Conservation (phyloP, 345 rosid species). For the Ceriops tagal region DNA sequence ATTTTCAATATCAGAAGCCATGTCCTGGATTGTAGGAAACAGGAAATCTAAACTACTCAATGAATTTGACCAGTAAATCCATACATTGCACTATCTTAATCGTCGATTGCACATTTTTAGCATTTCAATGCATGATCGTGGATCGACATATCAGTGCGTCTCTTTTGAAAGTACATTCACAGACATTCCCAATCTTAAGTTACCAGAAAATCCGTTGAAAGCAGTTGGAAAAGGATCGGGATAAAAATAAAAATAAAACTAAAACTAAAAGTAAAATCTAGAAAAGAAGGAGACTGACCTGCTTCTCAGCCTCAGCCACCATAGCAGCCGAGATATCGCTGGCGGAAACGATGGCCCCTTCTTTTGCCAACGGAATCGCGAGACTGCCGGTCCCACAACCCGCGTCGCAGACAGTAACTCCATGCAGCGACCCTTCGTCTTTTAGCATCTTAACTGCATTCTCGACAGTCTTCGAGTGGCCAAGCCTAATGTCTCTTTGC, state of each 20-base stretch:
- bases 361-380: constrained; percentile 75
- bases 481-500: constrained; percentile 73
- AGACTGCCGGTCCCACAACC: constrained; percentile 88
- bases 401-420: constrained; percentile 85
- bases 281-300: constrained; percentile 32
- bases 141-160: too few species aligned
- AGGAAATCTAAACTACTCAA: too few species aligned
- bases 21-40: too few species aligned
- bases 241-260: too few species aligned
- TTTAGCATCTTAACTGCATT: constrained; percentile 63
- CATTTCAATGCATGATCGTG: too few species aligned
- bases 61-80: too few species aligned
- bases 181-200: too few species aligned
- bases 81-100: too few species aligned
- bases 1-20: too few species aligned
- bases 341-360: constrained; percentile 81
- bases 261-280: background rate
- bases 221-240: background rate
- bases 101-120: too few species aligned
- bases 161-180: too few species aligned
- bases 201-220: background rate
- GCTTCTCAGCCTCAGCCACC: constrained; percentile 85
- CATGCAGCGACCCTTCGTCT: constrained; percentile 66
- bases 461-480: constrained; percentile 86
- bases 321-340: constrained; percentile 91